phyloP scores from a whole-genome alignment of 306 rosid genomes.

The Abrus pulchellus region DNA sequence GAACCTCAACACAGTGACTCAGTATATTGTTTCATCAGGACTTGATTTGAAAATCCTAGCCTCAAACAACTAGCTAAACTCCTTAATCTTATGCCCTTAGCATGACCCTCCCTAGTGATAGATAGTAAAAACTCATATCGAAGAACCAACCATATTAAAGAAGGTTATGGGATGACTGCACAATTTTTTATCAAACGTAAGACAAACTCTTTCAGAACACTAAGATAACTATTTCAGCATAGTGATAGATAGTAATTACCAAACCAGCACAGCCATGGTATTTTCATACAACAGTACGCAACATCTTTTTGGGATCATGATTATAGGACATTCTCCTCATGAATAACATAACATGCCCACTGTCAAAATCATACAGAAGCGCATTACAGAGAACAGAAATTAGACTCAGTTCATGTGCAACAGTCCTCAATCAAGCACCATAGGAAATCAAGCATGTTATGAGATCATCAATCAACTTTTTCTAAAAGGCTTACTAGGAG shows the following conservation, averaged over 20 bases:
- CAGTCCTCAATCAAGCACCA: conserved; percentile 44
- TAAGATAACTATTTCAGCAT: conserved; percentile 5
- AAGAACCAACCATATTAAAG: background rate
- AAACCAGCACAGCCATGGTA: background rate
- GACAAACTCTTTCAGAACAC: conserved; percentile 11
- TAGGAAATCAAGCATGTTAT: conserved; percentile 35
- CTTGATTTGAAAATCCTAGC: conserved; percentile 6
- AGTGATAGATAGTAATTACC: conserved; percentile 26
- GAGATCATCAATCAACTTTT: conserved; percentile 45
- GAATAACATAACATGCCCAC: background rate
- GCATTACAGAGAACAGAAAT: background rate
- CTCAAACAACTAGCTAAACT: background rate
- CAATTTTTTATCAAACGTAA: background rate
- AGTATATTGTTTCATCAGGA: conserved; percentile 4
- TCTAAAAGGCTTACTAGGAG: conserved; percentile 63
- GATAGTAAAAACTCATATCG: background rate
- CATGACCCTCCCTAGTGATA: background rate
- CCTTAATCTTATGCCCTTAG: background rate
- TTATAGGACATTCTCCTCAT: conserved; percentile 6
- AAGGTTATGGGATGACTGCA: background rate
- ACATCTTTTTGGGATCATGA: conserved; percentile 13
- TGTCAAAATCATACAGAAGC: background rate
- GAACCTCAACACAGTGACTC: background rate
- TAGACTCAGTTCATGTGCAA: conserved; percentile 22
- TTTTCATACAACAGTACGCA: conserved; percentile 19